Base-by-base conservation (phyloP, 2,329 filamentous ascomycete species). In the Colletotrichum sp. region DNA sequence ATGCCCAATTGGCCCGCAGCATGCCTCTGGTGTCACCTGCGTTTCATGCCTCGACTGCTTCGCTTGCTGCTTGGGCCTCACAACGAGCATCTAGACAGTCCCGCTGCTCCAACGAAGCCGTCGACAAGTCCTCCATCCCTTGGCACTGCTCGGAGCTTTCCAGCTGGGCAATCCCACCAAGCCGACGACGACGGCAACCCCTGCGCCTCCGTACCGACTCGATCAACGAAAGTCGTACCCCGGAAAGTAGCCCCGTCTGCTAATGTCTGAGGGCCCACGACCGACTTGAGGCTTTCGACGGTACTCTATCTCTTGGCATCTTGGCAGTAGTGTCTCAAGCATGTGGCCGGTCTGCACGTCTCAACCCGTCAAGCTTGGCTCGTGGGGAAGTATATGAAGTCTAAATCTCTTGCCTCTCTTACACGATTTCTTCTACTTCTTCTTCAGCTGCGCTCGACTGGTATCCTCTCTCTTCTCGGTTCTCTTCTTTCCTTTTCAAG, bases 321-420 rank as follows among this genome's bases (percentile, higher is more conserved):
- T 67, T 57, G 74, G 55, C 57, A 43, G 15, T 55, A n/a, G 59
- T 66, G 74, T 75, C 72, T 71, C 72, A 64, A 71, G 74, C 71
- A 71, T 75, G 60, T 69, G 66, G 72, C 66, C 57, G 34, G 67
- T 65, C 39, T 71, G 34, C 61, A 36, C 24, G 67, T 75, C 60
- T 75, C 36, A 30, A n/a, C 66, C 72, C 59, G 16, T 65, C 59
- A 67, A 75, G 30, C 71, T 76, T 71, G 66, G 52, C 74, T 73
- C 59, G 48, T 67, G 72, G 72, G 66, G 55, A 67, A 72, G 67
- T 76, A 76, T 76, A 76, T 76, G 74, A 76, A 76, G 73, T 67
- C 71, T 64, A 34, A 63, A 55, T 71, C 60, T 67, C 72, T 39
- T 71, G 61, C 30, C 28, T 18, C 65, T 71, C 48, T 64, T n/a